Evolutionary conservation across 2,329 filamentous ascomycete genomes (phyloP).

Genomic region (Macrophomina phaseolina): DNA sequence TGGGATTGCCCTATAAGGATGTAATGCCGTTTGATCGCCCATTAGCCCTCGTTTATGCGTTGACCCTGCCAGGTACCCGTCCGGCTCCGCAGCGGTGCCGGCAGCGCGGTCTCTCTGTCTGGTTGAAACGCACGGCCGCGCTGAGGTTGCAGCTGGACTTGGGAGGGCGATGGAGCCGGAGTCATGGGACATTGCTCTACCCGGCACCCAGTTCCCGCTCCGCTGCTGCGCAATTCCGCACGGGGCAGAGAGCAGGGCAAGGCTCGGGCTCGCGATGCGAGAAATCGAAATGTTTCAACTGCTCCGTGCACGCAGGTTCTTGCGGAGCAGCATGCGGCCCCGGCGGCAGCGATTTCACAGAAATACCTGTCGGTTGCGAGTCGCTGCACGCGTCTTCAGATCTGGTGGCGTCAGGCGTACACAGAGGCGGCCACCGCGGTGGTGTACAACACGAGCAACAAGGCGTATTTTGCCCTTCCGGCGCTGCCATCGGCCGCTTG

Average conservation of each 20-base stretch:
- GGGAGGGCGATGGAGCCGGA: background rate
- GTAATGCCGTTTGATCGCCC: slow-evolving; percentile 24
- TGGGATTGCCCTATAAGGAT: slow-evolving; percentile 17
- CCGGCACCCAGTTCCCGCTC: background rate
- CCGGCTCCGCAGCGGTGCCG: slow-evolving; percentile 5
- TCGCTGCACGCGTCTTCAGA: background rate
- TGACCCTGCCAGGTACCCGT: slow-evolving; percentile 17
- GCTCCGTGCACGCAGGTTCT: background rate
- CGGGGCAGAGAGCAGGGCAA: background rate
- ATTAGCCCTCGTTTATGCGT: slow-evolving; percentile 13
- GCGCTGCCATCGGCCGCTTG: slow-evolving; percentile 4
- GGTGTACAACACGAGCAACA: slow-evolving; percentile 4
- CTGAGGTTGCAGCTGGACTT: background rate
- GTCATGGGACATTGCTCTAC: background rate
- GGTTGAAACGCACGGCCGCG: slow-evolving; percentile 9
- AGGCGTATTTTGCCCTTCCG: background rate
- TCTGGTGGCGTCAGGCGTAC: slow-evolving; percentile 21
- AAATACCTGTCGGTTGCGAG: background rate
- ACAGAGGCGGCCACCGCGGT: background rate
- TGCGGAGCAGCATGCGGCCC: background rate
- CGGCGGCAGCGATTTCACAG: background rate
- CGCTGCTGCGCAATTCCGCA: background rate
- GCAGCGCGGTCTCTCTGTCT: background rate
- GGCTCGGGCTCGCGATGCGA: slow-evolving; percentile 12
- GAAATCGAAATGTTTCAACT: slow-evolving; percentile 22